Conservation (phyloP, 2,329 filamentous ascomycete genomes). For the Colletotrichum somersetense region DNA sequence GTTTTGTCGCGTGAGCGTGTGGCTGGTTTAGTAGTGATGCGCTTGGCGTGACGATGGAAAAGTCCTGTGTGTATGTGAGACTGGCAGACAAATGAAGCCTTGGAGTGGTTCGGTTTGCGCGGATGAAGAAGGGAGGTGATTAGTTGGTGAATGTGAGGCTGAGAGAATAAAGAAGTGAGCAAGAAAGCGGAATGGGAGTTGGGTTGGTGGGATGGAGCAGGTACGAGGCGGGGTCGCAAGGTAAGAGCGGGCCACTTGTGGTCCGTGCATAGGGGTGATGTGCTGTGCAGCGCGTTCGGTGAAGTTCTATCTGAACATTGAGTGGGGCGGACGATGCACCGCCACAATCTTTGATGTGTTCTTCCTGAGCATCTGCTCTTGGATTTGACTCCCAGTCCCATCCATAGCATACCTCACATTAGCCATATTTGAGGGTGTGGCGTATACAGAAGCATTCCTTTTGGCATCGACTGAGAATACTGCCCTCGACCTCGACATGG, state of each 20-base stretch:
- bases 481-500: neutral
- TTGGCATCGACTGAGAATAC: neutral
- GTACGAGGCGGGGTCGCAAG: slow-evolving; percentile 34
- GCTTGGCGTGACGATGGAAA: neutral
- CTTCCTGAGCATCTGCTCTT: neutral
- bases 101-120: slow-evolving; percentile 15
- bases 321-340: neutral
- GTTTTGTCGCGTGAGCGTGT: slow-evolving; percentile 28
- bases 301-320: slow-evolving; percentile 21
- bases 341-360: slow-evolving; percentile 2
- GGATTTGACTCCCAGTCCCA: neutral
- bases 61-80: neutral
- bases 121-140: neutral
- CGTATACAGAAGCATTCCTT: neutral
- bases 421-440: slow-evolving; percentile 20
- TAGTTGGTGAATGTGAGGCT: slow-evolving; percentile 19
- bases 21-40: slow-evolving; percentile 10
- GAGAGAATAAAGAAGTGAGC: slow-evolving; percentile 13
- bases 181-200: slow-evolving; percentile 21
- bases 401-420: slow-evolving; percentile 2
- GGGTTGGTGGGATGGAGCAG: slow-evolving; percentile 35
- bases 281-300: slow-evolving; percentile 18
- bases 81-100: neutral
- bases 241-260: neutral
- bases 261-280: slow-evolving; percentile 21